Percentiles rank a stretch among this genome's conserved stretches.
Evolutionary conservation across 495 filamentous ascomycete genomes (phyloP).

Genomic region (Penicillium egyptiacum): DNA sequence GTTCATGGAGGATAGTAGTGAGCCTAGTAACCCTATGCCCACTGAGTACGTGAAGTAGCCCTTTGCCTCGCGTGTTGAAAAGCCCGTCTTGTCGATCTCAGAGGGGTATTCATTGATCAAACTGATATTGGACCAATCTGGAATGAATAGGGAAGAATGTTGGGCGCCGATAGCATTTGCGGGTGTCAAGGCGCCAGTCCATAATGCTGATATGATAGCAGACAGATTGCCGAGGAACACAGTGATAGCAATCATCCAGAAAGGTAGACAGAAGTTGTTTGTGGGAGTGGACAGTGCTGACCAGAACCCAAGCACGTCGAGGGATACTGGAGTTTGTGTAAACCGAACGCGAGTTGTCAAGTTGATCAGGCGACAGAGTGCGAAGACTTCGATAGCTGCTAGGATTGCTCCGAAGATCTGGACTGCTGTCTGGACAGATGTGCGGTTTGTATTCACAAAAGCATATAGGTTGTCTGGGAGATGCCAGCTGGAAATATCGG

Average conservation of each 20-base stretch:
- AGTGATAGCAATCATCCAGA: slow-evolving; percentile 18
- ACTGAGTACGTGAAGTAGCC: slow-evolving; percentile 33
- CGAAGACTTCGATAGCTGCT: slow-evolving; percentile 9
- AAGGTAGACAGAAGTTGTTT: slow-evolving; percentile 3
- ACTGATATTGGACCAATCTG: slow-evolving; percentile 30
- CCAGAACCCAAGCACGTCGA: slow-evolving; percentile 23
- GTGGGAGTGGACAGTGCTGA: slow-evolving; percentile 9
- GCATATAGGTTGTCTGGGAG: slow-evolving; percentile 7
- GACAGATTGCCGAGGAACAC: slow-evolving; percentile 21
- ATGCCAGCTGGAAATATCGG: slow-evolving; percentile 15
- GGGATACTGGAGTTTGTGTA: slow-evolving; percentile 11
- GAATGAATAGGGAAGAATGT: slow-evolving; percentile 16
- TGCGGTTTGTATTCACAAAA: slow-evolving; percentile 15
- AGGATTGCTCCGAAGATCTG: slow-evolving; percentile 20
- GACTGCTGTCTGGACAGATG: slow-evolving; percentile 22
- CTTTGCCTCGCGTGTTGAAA: slow-evolving; percentile 19
- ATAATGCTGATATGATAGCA: slow-evolving; percentile 30
- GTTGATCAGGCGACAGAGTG: slow-evolving; percentile 14
- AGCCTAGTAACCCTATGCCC: slow-evolving; percentile 24
- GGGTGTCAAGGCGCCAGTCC: slow-evolving; percentile 40
- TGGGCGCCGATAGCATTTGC: slow-evolving; percentile 10
- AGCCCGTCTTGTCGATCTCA: slow-evolving; percentile 20
- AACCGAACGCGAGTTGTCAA: slow-evolving; percentile 15
- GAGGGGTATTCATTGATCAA: slow-evolving; percentile 17
- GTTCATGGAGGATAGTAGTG: slow-evolving; percentile 24